A percentile compares a stretch with the other conserved stretches of the same genome.
Evolutionary conservation across 2,329 filamentous ascomycete species (phyloP).

Genomic region (Colletotrichum sp.): DNA sequence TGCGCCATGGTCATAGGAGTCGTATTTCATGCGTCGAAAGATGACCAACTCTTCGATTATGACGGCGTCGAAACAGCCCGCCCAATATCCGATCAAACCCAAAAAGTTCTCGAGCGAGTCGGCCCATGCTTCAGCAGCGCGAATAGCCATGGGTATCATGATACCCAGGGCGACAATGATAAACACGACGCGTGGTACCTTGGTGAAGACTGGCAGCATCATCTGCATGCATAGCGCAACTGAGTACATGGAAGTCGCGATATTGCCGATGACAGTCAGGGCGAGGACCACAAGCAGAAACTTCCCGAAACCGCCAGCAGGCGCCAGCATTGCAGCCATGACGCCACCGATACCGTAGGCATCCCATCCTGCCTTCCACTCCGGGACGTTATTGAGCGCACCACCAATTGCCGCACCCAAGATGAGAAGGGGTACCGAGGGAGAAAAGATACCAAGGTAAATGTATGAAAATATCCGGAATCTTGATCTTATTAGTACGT

Average conservation of each 20-base stretch:
- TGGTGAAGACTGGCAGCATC: constrained; percentile 36
- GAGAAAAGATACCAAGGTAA: constrained; percentile 52
- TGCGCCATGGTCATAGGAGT: constrained; percentile 44
- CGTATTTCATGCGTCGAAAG: constrained; percentile 45
- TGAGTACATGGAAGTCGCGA: constrained; percentile 43
- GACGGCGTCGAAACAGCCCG: constrained; percentile 45
- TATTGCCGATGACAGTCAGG: constrained; percentile 41
- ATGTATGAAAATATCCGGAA: constrained; percentile 51
- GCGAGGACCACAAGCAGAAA: constrained; percentile 41
- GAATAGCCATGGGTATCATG: constrained; percentile 46
- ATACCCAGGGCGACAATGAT: constrained; percentile 42
- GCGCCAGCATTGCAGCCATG: constrained; percentile 34
- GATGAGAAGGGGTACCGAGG: constrained; percentile 35
- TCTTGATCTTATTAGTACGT: constrained; percentile 21
- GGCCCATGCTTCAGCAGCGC: constrained; percentile 43
- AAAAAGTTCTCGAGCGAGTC: constrained; percentile 49
- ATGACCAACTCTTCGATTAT: constrained; percentile 46
- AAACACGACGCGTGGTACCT: constrained; percentile 46
- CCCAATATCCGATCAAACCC: constrained; percentile 51
- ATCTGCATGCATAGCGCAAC: constrained; percentile 45
- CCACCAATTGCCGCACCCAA: constrained; percentile 45
- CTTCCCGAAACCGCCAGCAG: constrained; percentile 37
- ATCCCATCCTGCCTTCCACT: constrained; percentile 34
- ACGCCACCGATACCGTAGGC: constrained; percentile 35
- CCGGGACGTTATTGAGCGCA: constrained; percentile 31